Base-by-base conservation (phyloP, 176 grass and related monocot genomes). In the Olyra latifolia region DNA sequence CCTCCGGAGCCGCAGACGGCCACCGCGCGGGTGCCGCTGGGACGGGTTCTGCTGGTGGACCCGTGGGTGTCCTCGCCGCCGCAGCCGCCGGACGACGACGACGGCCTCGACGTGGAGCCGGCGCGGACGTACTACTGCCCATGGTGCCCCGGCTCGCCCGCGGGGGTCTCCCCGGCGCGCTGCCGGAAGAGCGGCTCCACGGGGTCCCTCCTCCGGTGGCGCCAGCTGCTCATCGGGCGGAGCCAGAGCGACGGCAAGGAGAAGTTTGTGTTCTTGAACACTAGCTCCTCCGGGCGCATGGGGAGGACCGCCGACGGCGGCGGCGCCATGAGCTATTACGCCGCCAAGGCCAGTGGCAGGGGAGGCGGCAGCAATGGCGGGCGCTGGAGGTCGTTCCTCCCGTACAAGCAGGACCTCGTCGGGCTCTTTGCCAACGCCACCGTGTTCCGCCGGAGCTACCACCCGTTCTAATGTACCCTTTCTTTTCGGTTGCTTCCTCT, bases 241-340 rank as follows among this genome's bases (percentile, higher is more conserved):
- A 94, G 91, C 89, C 82, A 87, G 24, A 92, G 94, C 85, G 94
- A 94, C 76, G 91, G 94, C n/a, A 90, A 90, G 85, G 91, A 97
- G 80, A 94, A 92, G 75, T 94, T 89, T 45, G 89, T 89, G n/a
- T 97, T 90, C 67, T 10, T 94, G 41, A 45, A 57, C 30, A 49
- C 80, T 7, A 66, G 75, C 27, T 48, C 78, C 24, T 60, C 65
- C 35, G 69, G 48, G 22, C 76, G 53, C 5, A 30, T 13, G 47
- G 74, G 11, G 9, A 44, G 66, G 46, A 47, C 69, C 40, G 44
- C 71, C 27, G 4, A 23, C 58, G 12, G 60, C 59, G 35, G 59
- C 49, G 12, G 20, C 15, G 44, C 71, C 56, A 44, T 83, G 86
- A 74, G 50, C 62, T 89, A 89, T 42, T 87, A 90, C 24, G 43